Conservation (phyloP, 768 basidiomycete genomes). For the Pleurotus cornucopiae region DNA sequence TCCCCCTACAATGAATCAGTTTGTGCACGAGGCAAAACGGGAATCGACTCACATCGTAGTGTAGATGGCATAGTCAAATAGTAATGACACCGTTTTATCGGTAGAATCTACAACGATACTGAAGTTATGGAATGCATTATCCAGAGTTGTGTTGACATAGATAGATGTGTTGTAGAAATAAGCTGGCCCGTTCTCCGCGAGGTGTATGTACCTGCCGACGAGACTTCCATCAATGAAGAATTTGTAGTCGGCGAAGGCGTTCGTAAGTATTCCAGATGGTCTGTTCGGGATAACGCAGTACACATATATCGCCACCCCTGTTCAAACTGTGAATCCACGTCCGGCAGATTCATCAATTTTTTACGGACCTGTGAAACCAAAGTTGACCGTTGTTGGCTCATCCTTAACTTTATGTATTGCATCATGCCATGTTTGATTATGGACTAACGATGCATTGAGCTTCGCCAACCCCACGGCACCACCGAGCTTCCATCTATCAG, state of each 20-base stretch:
- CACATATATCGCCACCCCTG: too few relatives aligned
- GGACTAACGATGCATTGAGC: not conserved
- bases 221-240: slow-evolving; percentile 13
- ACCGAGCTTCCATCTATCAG: too few relatives aligned
- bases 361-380: too few relatives aligned
- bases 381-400: too few relatives aligned
- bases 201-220: slow-evolving; percentile 7
- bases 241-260: slow-evolving; percentile 5
- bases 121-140: slow-evolving; percentile 4
- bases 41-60: not conserved
- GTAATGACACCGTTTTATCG: not conserved
- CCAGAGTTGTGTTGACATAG: slow-evolving; percentile 5
- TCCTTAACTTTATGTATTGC: not conserved
- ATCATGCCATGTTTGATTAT: too few relatives aligned
- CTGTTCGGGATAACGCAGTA: too few relatives aligned
- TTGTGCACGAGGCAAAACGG: too few relatives aligned
- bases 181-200: not conserved
- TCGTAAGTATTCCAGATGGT: too few relatives aligned
- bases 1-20: too few relatives aligned
- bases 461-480: too few relatives aligned
- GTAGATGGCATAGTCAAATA: slow-evolving; percentile 3
- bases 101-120: not conserved
- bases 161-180: slow-evolving; percentile 11
- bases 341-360: not conserved
- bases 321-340: not conserved